Evolutionary conservation across 805 yeast species (phyloP).

Genomic region (Nematodospora valgi): DNA sequence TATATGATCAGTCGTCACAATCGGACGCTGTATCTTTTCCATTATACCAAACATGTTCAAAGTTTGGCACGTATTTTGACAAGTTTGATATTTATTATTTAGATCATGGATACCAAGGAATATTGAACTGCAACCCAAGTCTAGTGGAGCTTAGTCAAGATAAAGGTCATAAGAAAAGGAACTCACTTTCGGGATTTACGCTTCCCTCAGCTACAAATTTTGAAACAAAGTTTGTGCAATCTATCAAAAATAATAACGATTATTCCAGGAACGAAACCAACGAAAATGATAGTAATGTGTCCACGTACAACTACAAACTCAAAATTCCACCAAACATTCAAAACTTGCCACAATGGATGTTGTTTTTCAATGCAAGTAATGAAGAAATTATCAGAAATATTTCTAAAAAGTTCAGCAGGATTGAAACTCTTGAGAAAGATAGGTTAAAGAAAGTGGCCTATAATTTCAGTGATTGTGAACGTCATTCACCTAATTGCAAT

Average conservation of each 20-base stretch:
- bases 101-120: constrained; percentile 28
- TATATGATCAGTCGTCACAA: constrained; percentile 33
- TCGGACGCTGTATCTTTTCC: constrained; percentile 6
- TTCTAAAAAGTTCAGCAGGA: constrained; percentile 29
- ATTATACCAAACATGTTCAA: constrained; percentile 31
- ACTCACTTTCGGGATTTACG: constrained; percentile 35
- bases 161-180: constrained; percentile 2
- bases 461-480: constrained; percentile 7
- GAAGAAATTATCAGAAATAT: constrained; percentile 22
- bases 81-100: constrained; percentile 20
- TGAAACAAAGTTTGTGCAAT: constrained; percentile 31
- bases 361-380: constrained; percentile 17
- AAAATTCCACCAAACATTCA: constrained; percentile 15
- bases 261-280: neutral
- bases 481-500: neutral
- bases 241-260: constrained; percentile 28
- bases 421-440: constrained; percentile 38
- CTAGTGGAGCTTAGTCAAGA: too few species aligned
- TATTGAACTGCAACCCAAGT: too few species aligned
- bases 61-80: constrained; percentile 11
- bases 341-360: constrained; percentile 33
- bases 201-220: constrained; percentile 39
- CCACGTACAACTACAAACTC: constrained; percentile 19
- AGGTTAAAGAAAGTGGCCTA: constrained; percentile 25
- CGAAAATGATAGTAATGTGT: neutral